Percentiles rank a stretch among this genome's conserved stretches.
Evolutionary conservation across 169 alveolate genomes (phyloP).

Genomic region (Plasmodium fragile): DNA sequence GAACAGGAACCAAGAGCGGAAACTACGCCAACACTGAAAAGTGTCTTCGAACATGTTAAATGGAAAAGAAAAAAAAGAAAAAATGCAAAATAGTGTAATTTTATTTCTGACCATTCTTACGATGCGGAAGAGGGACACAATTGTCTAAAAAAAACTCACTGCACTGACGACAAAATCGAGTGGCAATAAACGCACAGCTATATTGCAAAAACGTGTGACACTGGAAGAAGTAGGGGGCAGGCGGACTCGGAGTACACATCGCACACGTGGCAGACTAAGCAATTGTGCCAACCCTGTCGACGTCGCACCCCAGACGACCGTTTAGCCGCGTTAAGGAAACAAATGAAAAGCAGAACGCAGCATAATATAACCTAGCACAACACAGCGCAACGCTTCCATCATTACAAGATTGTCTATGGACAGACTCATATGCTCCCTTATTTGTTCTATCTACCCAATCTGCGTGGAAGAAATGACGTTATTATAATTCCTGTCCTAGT

Average conservation of each 20-base stretch:
- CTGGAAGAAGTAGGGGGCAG: neutral
- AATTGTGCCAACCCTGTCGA: neutral
- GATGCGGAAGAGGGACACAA: neutral
- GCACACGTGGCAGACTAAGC: neutral
- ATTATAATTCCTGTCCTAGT: neutral
- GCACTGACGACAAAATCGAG: neutral
- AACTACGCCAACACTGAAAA: neutral
- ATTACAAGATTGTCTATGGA: neutral
- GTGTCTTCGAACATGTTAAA: neutral
- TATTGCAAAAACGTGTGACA: neutral
- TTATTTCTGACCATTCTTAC: neutral
- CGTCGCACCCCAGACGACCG: neutral
- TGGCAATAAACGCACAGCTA: neutral
- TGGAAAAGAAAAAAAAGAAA: neutral
- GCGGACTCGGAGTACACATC: neutral
- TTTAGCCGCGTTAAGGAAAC: neutral
- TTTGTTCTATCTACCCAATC: neutral
- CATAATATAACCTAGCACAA: neutral
- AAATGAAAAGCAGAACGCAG: neutral
- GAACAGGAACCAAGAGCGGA: conserved; percentile 5
- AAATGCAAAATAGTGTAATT: neutral
- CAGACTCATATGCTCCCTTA: neutral
- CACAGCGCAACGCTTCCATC: neutral
- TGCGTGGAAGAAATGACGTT: neutral
- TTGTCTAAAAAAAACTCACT: neutral